phyloP scores from a whole-genome alignment of 345 rosid species.

The Salix purpurea region DNA sequence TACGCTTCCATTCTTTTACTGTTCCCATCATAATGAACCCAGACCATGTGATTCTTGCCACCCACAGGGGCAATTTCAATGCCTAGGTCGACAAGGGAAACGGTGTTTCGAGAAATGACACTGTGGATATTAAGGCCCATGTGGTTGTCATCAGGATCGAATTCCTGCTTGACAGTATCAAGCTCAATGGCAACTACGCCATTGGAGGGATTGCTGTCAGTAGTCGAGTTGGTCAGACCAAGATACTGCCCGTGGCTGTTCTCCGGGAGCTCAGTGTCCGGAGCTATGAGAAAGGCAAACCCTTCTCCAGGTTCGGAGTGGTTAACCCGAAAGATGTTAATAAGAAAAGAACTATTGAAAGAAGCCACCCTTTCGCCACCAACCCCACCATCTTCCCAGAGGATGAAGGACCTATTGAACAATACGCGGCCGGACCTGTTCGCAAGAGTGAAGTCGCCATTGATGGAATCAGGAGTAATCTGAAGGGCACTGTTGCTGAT shows the following conservation, averaged over 20 bases:
- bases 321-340: constrained; percentile 33
- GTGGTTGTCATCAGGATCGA: constrained; percentile 49
- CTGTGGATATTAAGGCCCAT: constrained; percentile 48
- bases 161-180: constrained; percentile 40
- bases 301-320: constrained; percentile 42
- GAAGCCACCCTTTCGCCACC: constrained; percentile 31
- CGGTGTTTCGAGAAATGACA: constrained; percentile 18
- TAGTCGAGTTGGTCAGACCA: constrained; percentile 52
- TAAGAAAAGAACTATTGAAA: constrained; percentile 46
- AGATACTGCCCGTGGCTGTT: constrained; percentile 41
- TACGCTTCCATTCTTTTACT: constrained; percentile 31
- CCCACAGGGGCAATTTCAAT: constrained; percentile 35
- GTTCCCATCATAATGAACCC: constrained; percentile 47
- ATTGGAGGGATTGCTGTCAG: constrained; percentile 38
- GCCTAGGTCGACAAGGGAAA: constrained; percentile 22
- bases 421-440: constrained; percentile 40
- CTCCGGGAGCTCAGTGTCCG: constrained; percentile 26
- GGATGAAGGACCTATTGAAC: constrained; percentile 26
- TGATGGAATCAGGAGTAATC: constrained; percentile 43
- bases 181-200: constrained; percentile 48
- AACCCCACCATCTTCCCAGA: constrained; percentile 27
- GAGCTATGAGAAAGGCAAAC: constrained; percentile 45
- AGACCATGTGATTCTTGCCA: constrained; percentile 28
- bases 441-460: constrained; percentile 20
- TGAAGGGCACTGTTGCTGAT: constrained; percentile 48